Evolutionary conservation across 306 rosid species (phyloP).

Genomic region (Cercis canadensis): DNA sequence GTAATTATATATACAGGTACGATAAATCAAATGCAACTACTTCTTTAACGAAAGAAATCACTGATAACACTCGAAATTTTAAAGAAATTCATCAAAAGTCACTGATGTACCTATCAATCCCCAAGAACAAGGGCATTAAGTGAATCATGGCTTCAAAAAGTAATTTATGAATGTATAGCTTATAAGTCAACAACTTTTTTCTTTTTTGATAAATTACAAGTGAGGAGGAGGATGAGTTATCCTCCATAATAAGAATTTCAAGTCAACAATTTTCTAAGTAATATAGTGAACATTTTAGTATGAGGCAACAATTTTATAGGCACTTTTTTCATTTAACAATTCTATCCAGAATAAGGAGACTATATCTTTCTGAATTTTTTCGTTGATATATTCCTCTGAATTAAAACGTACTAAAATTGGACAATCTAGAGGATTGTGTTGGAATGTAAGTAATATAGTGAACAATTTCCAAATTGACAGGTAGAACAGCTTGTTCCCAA

Average conservation of each 20-base stretch:
- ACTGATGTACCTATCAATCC: neutral
- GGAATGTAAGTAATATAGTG: neutral
- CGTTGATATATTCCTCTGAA: too few species aligned
- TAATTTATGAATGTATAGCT: neutral
- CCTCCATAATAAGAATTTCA: neutral
- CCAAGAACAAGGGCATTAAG: neutral
- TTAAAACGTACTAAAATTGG: too few species aligned
- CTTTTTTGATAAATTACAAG: too few species aligned
- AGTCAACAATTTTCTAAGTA: neutral
- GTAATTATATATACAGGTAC: neutral
- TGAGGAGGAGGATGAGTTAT: too few species aligned
- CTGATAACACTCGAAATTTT: neutral
- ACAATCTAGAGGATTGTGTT: too few species aligned
- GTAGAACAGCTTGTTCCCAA: neutral
- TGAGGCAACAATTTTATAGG: neutral
- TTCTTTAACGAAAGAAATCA: neutral
- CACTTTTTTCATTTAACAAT: slow-evolving; percentile 3
- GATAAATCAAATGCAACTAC: neutral
- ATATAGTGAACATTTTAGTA: too few species aligned
- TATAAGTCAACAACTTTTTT: too few species aligned
- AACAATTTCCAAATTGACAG: slow-evolving; percentile 1
- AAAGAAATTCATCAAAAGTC: slow-evolving; percentile 5
- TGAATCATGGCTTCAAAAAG: neutral
- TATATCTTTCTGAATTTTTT: neutral
- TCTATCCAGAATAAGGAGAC: neutral